Percentiles rank a stretch among this genome's conserved stretches.
These are phyloP conservation scores for Dacryopinax primogenitus DNA, from an alignment of 768 basidiomycete genomes.

Conservation along the genomic window DNA sequence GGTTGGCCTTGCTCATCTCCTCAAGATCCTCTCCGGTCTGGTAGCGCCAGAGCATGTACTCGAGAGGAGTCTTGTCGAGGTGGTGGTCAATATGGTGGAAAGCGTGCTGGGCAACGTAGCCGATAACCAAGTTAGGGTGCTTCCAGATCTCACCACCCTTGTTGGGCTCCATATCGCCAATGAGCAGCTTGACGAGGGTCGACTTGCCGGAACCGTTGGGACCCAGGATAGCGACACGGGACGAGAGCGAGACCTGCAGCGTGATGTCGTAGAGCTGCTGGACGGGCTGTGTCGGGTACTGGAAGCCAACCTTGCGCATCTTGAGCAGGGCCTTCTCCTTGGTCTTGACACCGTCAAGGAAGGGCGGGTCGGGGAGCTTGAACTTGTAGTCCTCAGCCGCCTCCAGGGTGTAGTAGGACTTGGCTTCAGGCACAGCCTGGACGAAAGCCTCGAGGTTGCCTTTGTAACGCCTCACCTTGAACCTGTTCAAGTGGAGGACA, in stretches of 20 bases:
- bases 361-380: slow-evolving; percentile 92
- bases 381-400: slow-evolving; percentile 95
- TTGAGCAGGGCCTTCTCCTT: slow-evolving; percentile 95
- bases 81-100: slow-evolving; percentile 99
- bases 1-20: slow-evolving; percentile 85
- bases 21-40: slow-evolving; percentile 98
- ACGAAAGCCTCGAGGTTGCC: slow-evolving; percentile 95
- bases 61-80: slow-evolving; percentile 95
- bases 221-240: slow-evolving; percentile 95
- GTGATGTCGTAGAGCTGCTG: slow-evolving; percentile 92
- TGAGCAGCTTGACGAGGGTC: slow-evolving; percentile 91
- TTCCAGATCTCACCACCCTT: slow-evolving; percentile 97
- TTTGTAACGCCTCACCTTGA: slow-evolving; percentile 90
- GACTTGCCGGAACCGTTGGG: slow-evolving; percentile 99
- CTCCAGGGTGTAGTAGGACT: slow-evolving; percentile 93
- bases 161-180: slow-evolving; percentile 93
- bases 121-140: slow-evolving; percentile 98
- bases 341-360: slow-evolving; percentile 99
- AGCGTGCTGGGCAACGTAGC: slow-evolving; percentile 97
- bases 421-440: slow-evolving; percentile 88
- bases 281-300: slow-evolving; percentile 73
- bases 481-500: slow-evolving; percentile 93
- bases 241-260: slow-evolving; percentile 93
- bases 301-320: slow-evolving; percentile 97
- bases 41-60: slow-evolving; percentile 99